phyloP scores from a whole-genome alignment of 257 asterid species.

The Asclepias syriaca region DNA sequence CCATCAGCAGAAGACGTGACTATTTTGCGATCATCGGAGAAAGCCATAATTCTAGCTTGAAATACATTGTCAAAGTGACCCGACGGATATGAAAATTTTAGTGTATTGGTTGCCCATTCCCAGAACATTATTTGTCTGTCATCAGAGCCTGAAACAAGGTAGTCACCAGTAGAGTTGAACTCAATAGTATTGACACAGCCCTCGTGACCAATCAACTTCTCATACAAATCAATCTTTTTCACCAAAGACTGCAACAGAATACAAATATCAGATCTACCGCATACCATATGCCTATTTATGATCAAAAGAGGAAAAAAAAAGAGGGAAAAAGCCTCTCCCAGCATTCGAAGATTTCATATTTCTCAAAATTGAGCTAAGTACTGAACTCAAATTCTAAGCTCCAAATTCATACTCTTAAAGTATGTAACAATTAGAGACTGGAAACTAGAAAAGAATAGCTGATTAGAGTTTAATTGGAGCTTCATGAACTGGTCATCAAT shows the following conservation, averaged over 20 bases:
- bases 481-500: not conserved
- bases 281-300: not conserved
- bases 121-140: slow-evolving; percentile 61
- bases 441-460: not conserved
- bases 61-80: slow-evolving; percentile 70
- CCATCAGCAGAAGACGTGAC: slow-evolving; percentile 74
- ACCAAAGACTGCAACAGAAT: slow-evolving; percentile 43
- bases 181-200: slow-evolving; percentile 78
- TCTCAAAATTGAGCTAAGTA: not conserved
- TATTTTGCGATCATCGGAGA: slow-evolving; percentile 58
- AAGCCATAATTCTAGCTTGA: slow-evolving; percentile 76
- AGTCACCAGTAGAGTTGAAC: slow-evolving; percentile 63
- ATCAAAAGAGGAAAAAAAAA: no score
- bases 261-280: slow-evolving; percentile 6
- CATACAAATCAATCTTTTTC: slow-evolving; percentile 49
- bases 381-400: not conserved
- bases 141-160: slow-evolving; percentile 78
- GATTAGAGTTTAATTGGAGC: no score
- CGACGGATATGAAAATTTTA: slow-evolving; percentile 55
- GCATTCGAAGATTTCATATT: not conserved
- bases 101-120: slow-evolving; percentile 61
- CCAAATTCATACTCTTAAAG: not conserved
- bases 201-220: slow-evolving; percentile 53
- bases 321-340: not conserved
- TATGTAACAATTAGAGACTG: not conserved